Percentiles rank a stretch among this genome's conserved stretches.
Conservation (phyloP, 768 basidiomycete species). For the Lyophyllum decastes region DNA sequence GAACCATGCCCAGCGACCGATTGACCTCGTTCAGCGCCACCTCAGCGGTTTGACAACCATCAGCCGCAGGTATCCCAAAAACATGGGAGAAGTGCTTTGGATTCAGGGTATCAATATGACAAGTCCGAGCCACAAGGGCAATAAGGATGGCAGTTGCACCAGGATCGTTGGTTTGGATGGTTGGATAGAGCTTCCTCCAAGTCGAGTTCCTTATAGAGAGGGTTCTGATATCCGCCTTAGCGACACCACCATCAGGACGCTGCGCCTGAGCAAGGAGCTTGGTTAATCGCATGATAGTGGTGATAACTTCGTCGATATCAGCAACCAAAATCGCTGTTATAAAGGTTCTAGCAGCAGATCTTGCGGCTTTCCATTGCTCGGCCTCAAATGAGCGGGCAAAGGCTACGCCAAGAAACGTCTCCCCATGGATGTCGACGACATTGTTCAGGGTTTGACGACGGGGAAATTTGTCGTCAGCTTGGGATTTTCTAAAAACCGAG, state of each 20-base stretch:
- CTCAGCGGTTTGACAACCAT: slow-evolving; percentile 21
- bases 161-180: slow-evolving; percentile 57
- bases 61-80: slow-evolving; percentile 29
- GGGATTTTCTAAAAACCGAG: slow-evolving; percentile 26
- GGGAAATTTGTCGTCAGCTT: slow-evolving; percentile 19
- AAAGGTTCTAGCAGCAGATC: slow-evolving; percentile 35
- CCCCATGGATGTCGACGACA: slow-evolving; percentile 41
- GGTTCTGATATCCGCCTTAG: slow-evolving; percentile 27
- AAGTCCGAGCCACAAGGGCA: slow-evolving; percentile 53
- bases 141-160: slow-evolving; percentile 63
- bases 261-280: slow-evolving; percentile 25
- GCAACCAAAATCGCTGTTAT: slow-evolving; percentile 29
- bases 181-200: slow-evolving; percentile 71
- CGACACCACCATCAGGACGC: slow-evolving; percentile 5
- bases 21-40: slow-evolving; percentile 60
- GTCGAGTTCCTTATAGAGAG: slow-evolving; percentile 53
- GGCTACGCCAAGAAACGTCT: slow-evolving; percentile 37
- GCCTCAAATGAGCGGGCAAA: slow-evolving; percentile 33
- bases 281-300: slow-evolving; percentile 33
- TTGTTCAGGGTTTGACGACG: slow-evolving; percentile 24
- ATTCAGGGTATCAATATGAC: slow-evolving; percentile 68
- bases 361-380: slow-evolving; percentile 34
- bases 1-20: slow-evolving; percentile 52
- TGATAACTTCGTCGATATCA: slow-evolving; percentile 32
- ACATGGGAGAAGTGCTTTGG: slow-evolving; percentile 46